These are phyloP conservation scores for Candolleomyces eurysporus DNA, from an alignment of 768 basidiomycete species.

Conservation along the genomic window DNA sequence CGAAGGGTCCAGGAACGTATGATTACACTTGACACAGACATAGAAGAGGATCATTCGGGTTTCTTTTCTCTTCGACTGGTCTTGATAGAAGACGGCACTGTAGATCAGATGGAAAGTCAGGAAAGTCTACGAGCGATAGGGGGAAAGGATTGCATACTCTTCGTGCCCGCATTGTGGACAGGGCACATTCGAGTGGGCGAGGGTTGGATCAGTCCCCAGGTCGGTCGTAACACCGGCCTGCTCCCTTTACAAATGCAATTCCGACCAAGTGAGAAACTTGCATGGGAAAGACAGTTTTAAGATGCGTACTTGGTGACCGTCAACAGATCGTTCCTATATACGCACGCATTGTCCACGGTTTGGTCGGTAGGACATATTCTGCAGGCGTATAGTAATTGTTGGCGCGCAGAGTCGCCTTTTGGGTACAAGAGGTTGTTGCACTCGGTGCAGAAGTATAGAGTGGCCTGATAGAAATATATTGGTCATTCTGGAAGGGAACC, in stretches of 20 bases:
- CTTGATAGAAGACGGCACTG: constrained; percentile 93
- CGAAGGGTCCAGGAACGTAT: constrained; percentile 71
- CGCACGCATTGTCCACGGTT: constrained; percentile 81
- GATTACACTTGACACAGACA: constrained; percentile 81
- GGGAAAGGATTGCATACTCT: constrained; percentile 52
- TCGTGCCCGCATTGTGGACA: constrained; percentile 83
- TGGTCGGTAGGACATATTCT: constrained; percentile 89
- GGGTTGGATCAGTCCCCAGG: constrained; percentile 83
- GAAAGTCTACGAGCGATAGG: neutral
- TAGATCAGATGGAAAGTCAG: constrained; percentile 6
- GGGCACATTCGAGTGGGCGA: constrained; percentile 81
- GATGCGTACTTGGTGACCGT: constrained; percentile 81
- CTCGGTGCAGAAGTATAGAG: constrained; percentile 89
- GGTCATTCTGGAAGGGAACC: neutral
- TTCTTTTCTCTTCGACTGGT: constrained; percentile 95
- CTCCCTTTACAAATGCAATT: constrained; percentile 54
- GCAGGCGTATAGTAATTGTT: constrained; percentile 87
- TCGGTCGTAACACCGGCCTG: constrained; percentile 90
- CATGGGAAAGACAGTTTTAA: neutral
- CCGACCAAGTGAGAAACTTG: neutral
- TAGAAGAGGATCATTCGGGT: constrained; percentile 94
- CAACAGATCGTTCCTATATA: constrained; percentile 90
- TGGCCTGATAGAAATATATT: constrained; percentile 47
- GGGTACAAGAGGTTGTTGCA: constrained; percentile 96
- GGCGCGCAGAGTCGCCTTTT: constrained; percentile 82